Base-by-base conservation (phyloP, 2,329 filamentous ascomycete genomes). In the Pyrenophora seminiperda region DNA sequence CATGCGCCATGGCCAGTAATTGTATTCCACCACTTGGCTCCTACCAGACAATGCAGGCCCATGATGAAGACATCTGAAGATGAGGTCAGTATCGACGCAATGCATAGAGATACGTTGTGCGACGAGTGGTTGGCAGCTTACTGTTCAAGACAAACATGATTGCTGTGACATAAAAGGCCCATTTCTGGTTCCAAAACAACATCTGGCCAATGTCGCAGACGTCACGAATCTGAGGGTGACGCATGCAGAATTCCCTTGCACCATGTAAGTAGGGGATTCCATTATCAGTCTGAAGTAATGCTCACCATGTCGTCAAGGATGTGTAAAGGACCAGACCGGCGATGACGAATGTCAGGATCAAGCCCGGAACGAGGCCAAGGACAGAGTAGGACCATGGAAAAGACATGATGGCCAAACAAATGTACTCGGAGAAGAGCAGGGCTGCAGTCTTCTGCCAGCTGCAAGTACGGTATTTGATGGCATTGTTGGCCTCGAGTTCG, bases 191-290 rank as follows among this genome's bases (percentile, higher is more conserved):
- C 86, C 88, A 95, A 75, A 96, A 96, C 17, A 97, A 83, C 82
- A 92, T 92, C 73, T 96, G 90, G n/a, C 91, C 92, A 68, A 97
- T 89, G 70, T 97, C 92, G 70, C 91, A 96, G 11, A 96, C 90
- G 76, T 97, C 92, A 62, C 91, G 86, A 52, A 96, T 86, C 71
- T 97, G 90, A 1, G 92, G 92, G 67, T 97, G 91, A 39, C 91
- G 85, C 50, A 97, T 76, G 70, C 92, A 97, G 66, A 96, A 96
- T 71, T 92, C 85, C 91, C 89, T 92, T 15, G 11, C 5, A 13
- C 17, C n/a, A 13, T 34, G 37, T 67, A 33, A 65, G 52, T 20
- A 9, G 34, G 10, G 5, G 13, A 24, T 17, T n/a, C 4, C 7
- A n/a, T 19, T 13, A 5, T 5, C 29, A 17, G n/a, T 15, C 2